Conservation (phyloP, 371 early-diverging fungal genomes). For the Apophysomyces variabilis region DNA sequence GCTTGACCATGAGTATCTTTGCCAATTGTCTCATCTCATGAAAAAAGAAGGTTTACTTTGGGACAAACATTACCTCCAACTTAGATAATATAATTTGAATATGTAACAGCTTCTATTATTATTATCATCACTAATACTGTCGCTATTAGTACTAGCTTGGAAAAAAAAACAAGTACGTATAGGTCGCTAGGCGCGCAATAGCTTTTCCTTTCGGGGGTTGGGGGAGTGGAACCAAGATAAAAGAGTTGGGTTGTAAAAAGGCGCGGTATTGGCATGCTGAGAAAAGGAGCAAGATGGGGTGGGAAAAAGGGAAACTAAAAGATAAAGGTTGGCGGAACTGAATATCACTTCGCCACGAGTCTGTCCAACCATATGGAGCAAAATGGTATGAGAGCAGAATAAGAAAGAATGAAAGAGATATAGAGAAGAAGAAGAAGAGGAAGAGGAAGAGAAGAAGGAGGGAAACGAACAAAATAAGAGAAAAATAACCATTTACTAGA, state of each 20-base stretch:
- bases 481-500: neutral
- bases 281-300: neutral
- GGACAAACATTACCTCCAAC: too few relatives aligned
- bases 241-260: neutral
- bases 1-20: too few relatives aligned
- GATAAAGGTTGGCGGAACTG: neutral
- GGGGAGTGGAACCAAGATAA: neutral
- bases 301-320: constrained; percentile 5
- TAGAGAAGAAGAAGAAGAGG: too few relatives aligned
- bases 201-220: neutral
- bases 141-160: too few relatives aligned
- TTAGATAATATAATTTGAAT: too few relatives aligned
- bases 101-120: neutral
- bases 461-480: too few relatives aligned
- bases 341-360: constrained; percentile 5
- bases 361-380: constrained; percentile 12
- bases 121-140: neutral
- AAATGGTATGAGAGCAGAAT: neutral
- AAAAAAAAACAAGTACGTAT: neutral
- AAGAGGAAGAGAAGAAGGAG: too few relatives aligned
- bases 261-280: constrained; percentile 1
- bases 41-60: too few relatives aligned
- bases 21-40: too few relatives aligned
- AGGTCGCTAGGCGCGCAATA: neutral
- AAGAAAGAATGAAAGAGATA: too few relatives aligned